Conservation (phyloP, 192 early-diverging fungal genomes). For the Rhizoclosmatium globosum region DNA sequence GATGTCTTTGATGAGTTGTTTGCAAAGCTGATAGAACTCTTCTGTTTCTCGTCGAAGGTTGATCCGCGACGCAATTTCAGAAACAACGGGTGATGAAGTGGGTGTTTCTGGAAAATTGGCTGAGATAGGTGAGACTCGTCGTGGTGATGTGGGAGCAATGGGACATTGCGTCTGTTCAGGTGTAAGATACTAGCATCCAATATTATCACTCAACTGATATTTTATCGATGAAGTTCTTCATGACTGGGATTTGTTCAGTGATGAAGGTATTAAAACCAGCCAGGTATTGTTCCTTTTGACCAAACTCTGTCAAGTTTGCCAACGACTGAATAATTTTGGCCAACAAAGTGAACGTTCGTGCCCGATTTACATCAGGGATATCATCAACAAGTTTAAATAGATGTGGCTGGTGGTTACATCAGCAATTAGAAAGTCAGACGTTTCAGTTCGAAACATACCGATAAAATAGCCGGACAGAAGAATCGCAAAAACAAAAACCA, state of each 20-base stretch:
- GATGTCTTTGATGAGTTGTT: slow-evolving; percentile 6
- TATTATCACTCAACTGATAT: slow-evolving; percentile 43
- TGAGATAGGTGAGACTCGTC: neutral
- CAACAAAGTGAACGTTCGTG: slow-evolving; percentile 60
- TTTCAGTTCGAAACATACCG: slow-evolving; percentile 30
- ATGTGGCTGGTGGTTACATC: slow-evolving; percentile 46
- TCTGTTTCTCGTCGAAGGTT: slow-evolving; percentile 37
- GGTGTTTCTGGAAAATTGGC: neutral
- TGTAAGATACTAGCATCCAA: neutral
- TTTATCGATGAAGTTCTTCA: slow-evolving; percentile 62
- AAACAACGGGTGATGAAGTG: neutral
- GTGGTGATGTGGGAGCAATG: too few species aligned
- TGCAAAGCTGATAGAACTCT: slow-evolving; percentile 30
- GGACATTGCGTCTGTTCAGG: neutral
- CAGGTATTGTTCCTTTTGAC: slow-evolving; percentile 66
- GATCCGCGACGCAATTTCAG: slow-evolving; percentile 7
- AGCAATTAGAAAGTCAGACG: neutral
- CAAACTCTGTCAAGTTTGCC: slow-evolving; percentile 65
- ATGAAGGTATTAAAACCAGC: slow-evolving; percentile 60
- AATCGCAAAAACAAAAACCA: slow-evolving; percentile 67
- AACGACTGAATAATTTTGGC: slow-evolving; percentile 68
- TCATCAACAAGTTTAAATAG: slow-evolving; percentile 56
- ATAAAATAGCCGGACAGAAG: slow-evolving; percentile 66
- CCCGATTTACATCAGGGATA: slow-evolving; percentile 48
- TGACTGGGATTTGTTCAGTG: slow-evolving; percentile 43